A percentile compares a stretch with the other conserved stretches of the same genome.
These are phyloP conservation scores for Gastrodia elata DNA, from an alignment of 106 monocot genomes.

Conservation along the genomic window DNA sequence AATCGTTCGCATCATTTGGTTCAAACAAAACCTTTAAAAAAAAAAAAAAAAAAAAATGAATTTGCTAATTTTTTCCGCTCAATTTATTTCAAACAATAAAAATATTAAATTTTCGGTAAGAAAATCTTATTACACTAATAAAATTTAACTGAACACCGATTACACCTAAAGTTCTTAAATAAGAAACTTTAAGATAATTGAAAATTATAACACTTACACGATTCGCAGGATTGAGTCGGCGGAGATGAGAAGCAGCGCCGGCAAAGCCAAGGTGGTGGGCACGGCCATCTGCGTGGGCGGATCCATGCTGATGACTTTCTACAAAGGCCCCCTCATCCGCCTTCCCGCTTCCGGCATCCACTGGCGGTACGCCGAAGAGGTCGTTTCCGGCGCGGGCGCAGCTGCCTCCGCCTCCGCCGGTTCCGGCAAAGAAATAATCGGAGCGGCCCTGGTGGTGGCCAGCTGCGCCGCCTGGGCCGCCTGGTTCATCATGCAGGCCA, in stretches of 20 bases:
- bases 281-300: constrained; percentile 63
- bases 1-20: too few species aligned
- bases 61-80: too few species aligned
- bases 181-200: background rate
- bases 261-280: constrained; percentile 55
- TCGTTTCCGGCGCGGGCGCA: background rate
- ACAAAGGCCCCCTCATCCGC: constrained; percentile 57
- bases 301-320: constrained; percentile 92
- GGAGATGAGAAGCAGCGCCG: constrained; percentile 24
- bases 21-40: too few species aligned
- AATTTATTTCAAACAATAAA: background rate
- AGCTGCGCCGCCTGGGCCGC: constrained; percentile 64
- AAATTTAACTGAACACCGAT: background rate
- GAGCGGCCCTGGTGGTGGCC: constrained; percentile 43
- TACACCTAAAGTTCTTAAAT: background rate
- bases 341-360: constrained; percentile 52
- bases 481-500: constrained; percentile 84
- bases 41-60: too few species aligned
- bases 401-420: background rate
- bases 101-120: background rate
- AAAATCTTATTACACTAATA: background rate
- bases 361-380: constrained; percentile 53
- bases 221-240: constrained; percentile 51
- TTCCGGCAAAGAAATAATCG: constrained; percentile 18
- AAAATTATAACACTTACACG: background rate